A percentile compares a stretch with the other conserved stretches of the same genome.
These are phyloP conservation scores for Helianthus tuberosus DNA, from an alignment of 129 eudicot species.

Conservation along the genomic window DNA sequence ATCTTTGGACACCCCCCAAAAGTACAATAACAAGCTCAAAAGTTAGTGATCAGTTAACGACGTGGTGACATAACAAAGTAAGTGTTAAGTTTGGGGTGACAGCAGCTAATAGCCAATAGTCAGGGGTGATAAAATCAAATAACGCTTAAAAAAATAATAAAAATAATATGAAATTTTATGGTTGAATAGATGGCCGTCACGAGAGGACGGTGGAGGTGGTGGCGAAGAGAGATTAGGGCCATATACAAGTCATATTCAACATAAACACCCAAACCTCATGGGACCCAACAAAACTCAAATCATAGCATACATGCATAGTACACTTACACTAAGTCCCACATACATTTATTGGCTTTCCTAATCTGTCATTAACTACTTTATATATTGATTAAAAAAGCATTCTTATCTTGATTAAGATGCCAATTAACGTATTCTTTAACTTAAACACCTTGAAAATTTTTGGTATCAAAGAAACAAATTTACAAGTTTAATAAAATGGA, in stretches of 20 bases:
- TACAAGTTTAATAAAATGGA: background rate
- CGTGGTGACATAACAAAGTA: too few species aligned
- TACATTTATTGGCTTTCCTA: constrained; percentile 10
- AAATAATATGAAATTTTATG: constrained; percentile 5
- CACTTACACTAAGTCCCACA: constrained; percentile 15
- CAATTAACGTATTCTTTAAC: too few species aligned
- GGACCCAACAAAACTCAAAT: constrained; percentile 35
- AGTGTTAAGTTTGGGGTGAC: too few species aligned
- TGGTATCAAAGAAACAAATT: too few species aligned
- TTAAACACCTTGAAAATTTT: too few species aligned
- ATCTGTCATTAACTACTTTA: background rate
- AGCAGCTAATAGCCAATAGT: too few species aligned
- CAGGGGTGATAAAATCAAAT: too few species aligned
- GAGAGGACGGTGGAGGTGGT: constrained; percentile 30
- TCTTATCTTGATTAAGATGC: too few species aligned
- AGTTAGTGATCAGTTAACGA: too few species aligned
- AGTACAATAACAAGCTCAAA: too few species aligned
- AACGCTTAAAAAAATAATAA: background rate
- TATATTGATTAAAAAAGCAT: too few species aligned
- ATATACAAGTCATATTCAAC: constrained; percentile 28
- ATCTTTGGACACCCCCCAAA: too few species aligned
- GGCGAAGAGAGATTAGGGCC: constrained; percentile 15
- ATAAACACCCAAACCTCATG: constrained; percentile 29
- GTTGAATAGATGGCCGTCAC: constrained; percentile 18
- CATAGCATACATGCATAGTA: constrained; percentile 21